phyloP scores from a whole-genome alignment of 345 rosid genomes.

The Dipteronia sinensis region DNA sequence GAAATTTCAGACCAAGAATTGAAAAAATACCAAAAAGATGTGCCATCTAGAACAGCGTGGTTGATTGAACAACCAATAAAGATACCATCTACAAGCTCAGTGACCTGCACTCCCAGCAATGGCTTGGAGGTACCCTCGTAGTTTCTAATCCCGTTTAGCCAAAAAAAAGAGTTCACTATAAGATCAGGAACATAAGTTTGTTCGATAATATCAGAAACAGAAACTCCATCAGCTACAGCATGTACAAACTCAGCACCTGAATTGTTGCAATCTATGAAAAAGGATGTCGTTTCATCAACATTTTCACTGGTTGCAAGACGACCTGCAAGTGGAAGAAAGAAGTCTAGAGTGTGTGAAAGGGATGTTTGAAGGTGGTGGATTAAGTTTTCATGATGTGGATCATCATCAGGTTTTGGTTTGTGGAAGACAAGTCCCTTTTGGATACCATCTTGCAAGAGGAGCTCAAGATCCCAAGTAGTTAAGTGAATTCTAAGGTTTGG shows the following conservation, averaged over 20 bases:
- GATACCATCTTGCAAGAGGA: slow-evolving; percentile 4
- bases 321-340: slow-evolving; percentile 28
- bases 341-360: slow-evolving; percentile 23
- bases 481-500: slow-evolving; percentile 15
- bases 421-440: slow-evolving; percentile 33
- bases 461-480: slow-evolving; percentile 40
- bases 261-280: slow-evolving; percentile 32
- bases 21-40: slow-evolving; percentile 53
- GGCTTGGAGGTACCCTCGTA: slow-evolving; percentile 35
- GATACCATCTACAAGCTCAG: slow-evolving; percentile 42
- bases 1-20: slow-evolving; percentile 49
- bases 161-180: slow-evolving; percentile 38
- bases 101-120: slow-evolving; percentile 45
- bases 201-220: slow-evolving; percentile 25
- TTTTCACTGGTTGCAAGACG: slow-evolving; percentile 26
- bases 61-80: slow-evolving; percentile 45
- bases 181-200: slow-evolving; percentile 33
- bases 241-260: slow-evolving; percentile 39
- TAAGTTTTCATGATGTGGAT: background rate
- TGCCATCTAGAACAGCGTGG: slow-evolving; percentile 43
- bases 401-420: slow-evolving; percentile 14
- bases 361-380: slow-evolving; percentile 23
- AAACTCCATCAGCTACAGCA: slow-evolving; percentile 28
- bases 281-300: slow-evolving; percentile 10
- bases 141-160: slow-evolving; percentile 35